Evolutionary conservation across 2,329 filamentous ascomycete species (phyloP), one percentile per base, ranked within the genome.

Genomic region (Fusarium sp.): DNA sequence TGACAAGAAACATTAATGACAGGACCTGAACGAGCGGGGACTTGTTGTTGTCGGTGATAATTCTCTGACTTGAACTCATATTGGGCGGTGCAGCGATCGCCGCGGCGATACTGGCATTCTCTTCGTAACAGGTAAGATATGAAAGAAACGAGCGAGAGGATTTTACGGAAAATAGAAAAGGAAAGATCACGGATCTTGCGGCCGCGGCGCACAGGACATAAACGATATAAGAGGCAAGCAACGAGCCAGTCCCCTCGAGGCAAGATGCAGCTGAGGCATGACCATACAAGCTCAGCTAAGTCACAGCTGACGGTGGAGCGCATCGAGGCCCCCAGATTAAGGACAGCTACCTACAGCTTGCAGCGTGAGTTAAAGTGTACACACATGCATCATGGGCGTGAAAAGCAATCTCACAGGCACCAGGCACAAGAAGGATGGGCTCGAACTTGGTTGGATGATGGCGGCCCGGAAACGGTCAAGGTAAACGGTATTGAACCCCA

Each of bases 11-110:
- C 72, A 76, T 75, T 30, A 75, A 63, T 4, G 71, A 64, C 53
- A 76, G 56, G 37, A 76, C 73, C 48, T 75, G 67, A 15, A 76
- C 67, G 10, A 76, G 71, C 8, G 75, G 75, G 15, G 74, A 70
- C 65, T 76, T 76, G 72, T 76, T 72, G 20, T 43, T 62, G 56
- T 72, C 75, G 1, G 71, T 76, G 28, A 76, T 73, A 41, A 74
- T 41, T 32, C 63, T 56, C 10, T 74, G 73, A 76, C 17, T 40
- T 15, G 67, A 62, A 50, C 32, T 65, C 72, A 74, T 74, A 5
- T 19, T 55, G 62, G 22, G 22, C n/a, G 39, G 39, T 48, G 44
- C 51, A 60, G 52, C 24, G 44, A 20, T 59, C 28, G 62, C 62
- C 33, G 43, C 60, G 20, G 40, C 33, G 37, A 24, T 2, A 40